phyloP scores from a whole-genome alignment of 306 rosid species.

The Canavalia ensiformis region DNA sequence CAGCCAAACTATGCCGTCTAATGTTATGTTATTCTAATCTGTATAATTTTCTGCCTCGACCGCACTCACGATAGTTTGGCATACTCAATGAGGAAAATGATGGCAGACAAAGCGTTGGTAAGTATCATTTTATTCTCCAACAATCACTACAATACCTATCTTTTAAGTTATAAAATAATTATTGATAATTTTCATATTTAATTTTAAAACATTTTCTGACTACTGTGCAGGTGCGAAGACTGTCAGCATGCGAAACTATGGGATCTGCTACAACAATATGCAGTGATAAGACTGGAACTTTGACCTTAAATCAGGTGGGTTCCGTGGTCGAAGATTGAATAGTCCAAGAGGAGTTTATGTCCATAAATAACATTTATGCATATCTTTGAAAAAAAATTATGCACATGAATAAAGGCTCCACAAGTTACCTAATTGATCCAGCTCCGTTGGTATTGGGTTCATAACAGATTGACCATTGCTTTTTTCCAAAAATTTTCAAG shows the following conservation, averaged over 20 bases:
- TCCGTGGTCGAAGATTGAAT: slow-evolving; percentile 22
- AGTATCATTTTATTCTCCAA: slow-evolving; percentile 46
- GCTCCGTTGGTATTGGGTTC: slow-evolving; percentile 44
- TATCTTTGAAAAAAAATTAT: not conserved
- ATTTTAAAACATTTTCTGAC: slow-evolving; percentile 47
- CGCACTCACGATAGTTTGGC: slow-evolving; percentile 73
- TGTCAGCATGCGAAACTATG: slow-evolving; percentile 99
- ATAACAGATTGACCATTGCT: slow-evolving; percentile 13
- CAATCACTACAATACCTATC: slow-evolving; percentile 8
- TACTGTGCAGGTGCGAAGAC: slow-evolving; percentile 81
- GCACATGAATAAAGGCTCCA: slow-evolving; percentile 36
- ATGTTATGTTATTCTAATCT: slow-evolving; percentile 41
- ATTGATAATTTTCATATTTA: not conserved
- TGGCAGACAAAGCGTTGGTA: slow-evolving; percentile 97
- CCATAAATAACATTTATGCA: slow-evolving; percentile 33
- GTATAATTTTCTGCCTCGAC: slow-evolving; percentile 41
- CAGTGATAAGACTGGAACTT: slow-evolving; percentile 98
- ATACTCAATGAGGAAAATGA: slow-evolving; percentile 98
- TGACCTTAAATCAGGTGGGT: slow-evolving; percentile 87
- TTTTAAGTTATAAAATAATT: not conserved
- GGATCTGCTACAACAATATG: slow-evolving; percentile 99
- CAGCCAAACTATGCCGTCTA: slow-evolving; percentile 16
- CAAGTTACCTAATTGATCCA: not conserved
- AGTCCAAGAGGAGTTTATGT: slow-evolving; percentile 26
- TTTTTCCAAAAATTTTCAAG: not conserved